phyloP scores from a whole-genome alignment of 2,329 filamentous ascomycete genomes.

The Alternaria sp. region DNA sequence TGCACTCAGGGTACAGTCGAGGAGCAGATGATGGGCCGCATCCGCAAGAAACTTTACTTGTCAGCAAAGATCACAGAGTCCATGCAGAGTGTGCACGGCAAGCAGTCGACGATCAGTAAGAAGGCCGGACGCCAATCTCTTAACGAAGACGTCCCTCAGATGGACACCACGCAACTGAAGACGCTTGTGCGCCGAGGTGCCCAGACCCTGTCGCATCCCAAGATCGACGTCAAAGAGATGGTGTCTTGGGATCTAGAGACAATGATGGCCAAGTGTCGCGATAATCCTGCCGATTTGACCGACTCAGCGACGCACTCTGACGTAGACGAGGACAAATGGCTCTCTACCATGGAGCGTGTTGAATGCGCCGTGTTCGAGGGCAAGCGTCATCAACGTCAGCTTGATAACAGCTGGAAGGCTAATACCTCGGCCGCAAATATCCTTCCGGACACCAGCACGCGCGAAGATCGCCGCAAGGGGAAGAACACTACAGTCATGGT shows the following conservation, averaged over 20 bases:
- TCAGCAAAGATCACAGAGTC: constrained; percentile 68
- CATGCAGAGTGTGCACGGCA: constrained; percentile 63
- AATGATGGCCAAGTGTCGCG: constrained; percentile 63
- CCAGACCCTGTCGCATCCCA: constrained; percentile 61
- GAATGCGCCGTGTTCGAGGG: constrained; percentile 67
- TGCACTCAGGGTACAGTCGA: constrained; percentile 66
- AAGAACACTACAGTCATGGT: constrained; percentile 68
- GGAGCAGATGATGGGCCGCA: constrained; percentile 65
- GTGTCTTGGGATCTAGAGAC: constrained; percentile 65
- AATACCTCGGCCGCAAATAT: constrained; percentile 46
- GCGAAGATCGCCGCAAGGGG: constrained; percentile 61
- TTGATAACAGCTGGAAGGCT: constrained; percentile 37
- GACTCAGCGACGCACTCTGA: constrained; percentile 49
- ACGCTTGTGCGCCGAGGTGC: constrained; percentile 63
- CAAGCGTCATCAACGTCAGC: constrained; percentile 57
- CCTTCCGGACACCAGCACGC: constrained; percentile 52
- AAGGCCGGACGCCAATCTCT: constrained; percentile 26
- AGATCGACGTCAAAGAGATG: constrained; percentile 65
- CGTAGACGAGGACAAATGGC: constrained; percentile 64
- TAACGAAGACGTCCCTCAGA: constrained; percentile 61
- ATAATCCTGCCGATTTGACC: constrained; percentile 57
- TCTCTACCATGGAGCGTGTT: constrained; percentile 65
- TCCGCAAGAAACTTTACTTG: constrained; percentile 69
- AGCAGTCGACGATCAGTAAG: constrained; percentile 38
- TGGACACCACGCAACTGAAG: constrained; percentile 63